Evolutionary conservation across 306 rosid genomes (phyloP).

Genomic region (Cajanus cajan): DNA sequence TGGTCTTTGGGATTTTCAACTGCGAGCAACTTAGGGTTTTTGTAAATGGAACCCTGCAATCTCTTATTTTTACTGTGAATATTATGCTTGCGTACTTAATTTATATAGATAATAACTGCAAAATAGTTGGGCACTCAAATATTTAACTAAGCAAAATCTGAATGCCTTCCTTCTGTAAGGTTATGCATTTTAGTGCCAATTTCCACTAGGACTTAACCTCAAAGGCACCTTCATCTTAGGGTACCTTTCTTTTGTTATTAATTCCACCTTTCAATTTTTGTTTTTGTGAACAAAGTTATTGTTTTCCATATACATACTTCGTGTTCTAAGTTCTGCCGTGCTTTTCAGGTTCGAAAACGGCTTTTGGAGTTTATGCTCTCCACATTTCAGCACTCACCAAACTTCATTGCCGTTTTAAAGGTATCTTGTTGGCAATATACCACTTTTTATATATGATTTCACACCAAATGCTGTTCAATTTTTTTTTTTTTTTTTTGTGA

Average conservation of each 20-base stretch:
- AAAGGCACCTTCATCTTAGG: not conserved
- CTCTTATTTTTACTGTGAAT: not conserved
- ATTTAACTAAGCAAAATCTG: not conserved
- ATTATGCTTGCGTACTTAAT: not conserved
- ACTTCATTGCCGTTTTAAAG: constrained; percentile 86
- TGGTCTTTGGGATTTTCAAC: not conserved
- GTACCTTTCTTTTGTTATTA: not conserved
- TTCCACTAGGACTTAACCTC: not conserved
- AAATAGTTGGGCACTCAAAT: not conserved
- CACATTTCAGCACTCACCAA: constrained; percentile 81
- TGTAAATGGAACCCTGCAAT: not conserved
- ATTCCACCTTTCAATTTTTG: not conserved
- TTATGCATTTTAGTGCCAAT: not conserved
- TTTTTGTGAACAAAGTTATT: not conserved
- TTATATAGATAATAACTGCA: constrained; percentile 15
- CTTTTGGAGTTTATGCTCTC: constrained; percentile 87
- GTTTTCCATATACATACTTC: not conserved
- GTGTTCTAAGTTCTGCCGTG: constrained; percentile 19
- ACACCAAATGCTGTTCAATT: constrained; percentile 15
- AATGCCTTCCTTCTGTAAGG: constrained; percentile 4
- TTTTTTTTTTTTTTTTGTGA: constrained; percentile 7
- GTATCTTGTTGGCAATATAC: constrained; percentile 37
- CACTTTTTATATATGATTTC: constrained; percentile 13
- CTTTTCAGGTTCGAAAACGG: constrained; percentile 75
- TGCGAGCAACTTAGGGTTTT: not conserved